A percentile compares a stretch with the other conserved stretches of the same genome.
Evolutionary conservation across 2,329 filamentous ascomycete genomes (phyloP).

Genomic region (Aspergillus viridinutans): DNA sequence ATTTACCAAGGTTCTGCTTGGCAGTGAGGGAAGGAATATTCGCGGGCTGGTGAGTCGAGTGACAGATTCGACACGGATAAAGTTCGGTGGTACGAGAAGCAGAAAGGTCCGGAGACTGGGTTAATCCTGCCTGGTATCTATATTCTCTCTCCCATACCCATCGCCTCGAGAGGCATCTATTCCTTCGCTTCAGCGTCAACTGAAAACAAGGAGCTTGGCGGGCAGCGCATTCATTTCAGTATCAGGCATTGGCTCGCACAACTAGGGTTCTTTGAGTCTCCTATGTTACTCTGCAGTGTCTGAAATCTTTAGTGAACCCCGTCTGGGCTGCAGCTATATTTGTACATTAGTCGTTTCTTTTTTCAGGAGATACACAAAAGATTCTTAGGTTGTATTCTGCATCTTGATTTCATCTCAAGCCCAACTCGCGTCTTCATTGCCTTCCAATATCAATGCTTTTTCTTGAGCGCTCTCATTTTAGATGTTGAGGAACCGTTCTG

Average conservation of each 20-base stretch:
- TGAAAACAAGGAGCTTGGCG: not conserved
- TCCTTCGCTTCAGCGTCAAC: not conserved
- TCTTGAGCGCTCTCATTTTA: not conserved
- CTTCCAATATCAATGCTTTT: not conserved
- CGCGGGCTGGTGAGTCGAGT: slow-evolving; percentile 73
- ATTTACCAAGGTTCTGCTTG: slow-evolving; percentile 81
- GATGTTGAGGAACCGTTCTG: not conserved
- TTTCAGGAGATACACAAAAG: not conserved
- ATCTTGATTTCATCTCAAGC: not conserved
- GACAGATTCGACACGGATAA: slow-evolving; percentile 80
- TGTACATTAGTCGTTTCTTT: not conserved
- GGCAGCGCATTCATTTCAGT: not conserved
- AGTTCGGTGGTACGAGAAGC: slow-evolving; percentile 93
- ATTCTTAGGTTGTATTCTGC: not conserved
- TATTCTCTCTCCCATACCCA: slow-evolving; percentile 7
- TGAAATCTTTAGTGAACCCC: not conserved
- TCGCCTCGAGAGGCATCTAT: not conserved
- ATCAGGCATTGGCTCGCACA: not conserved
- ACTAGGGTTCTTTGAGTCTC: not conserved
- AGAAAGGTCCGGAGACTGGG: slow-evolving; percentile 76
- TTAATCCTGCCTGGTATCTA: slow-evolving; percentile 31
- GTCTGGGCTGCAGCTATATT: not conserved
- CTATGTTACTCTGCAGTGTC: not conserved
- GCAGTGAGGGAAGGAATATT: slow-evolving; percentile 73
- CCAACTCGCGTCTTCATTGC: not conserved